Conservation (phyloP, 2,329 filamentous ascomycete genomes). For the Trichoderma pleuroti region DNA sequence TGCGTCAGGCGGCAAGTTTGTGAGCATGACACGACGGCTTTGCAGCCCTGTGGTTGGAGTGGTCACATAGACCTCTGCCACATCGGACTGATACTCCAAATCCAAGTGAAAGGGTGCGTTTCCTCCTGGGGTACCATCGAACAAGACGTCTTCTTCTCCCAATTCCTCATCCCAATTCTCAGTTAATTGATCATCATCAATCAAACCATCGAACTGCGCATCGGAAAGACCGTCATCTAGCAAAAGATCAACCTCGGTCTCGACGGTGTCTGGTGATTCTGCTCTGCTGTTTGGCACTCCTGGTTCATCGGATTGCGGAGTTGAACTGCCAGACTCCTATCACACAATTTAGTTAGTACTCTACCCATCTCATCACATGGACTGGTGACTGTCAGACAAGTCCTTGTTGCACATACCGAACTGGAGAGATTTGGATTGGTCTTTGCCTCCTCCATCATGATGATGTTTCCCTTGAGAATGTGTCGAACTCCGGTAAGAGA, state of each 20-base stretch:
- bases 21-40: constrained; percentile 27
- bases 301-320: neutral
- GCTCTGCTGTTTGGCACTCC: neutral
- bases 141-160: neutral
- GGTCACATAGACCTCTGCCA: neutral
- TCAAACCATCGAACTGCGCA: neutral
- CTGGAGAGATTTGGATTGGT: neutral
- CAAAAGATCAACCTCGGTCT: neutral
- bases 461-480: neutral
- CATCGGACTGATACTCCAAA: neutral
- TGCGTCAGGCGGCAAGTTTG: constrained; percentile 26
- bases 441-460: neutral
- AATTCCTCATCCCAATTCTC: neutral
- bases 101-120: neutral
- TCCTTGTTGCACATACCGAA: neutral
- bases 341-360: neutral
- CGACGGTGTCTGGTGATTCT: neutral
- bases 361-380: no score
- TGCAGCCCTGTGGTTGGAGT: neutral
- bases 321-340: neutral
- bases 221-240: neutral
- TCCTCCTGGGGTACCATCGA: neutral
- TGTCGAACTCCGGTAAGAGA: neutral
- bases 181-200: neutral
- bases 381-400: neutral